Percentiles rank a stretch among this genome's conserved stretches.
Evolutionary conservation across 2,329 filamentous ascomycete genomes (phyloP).

Genomic region (Corniculantispora saksenae): DNA sequence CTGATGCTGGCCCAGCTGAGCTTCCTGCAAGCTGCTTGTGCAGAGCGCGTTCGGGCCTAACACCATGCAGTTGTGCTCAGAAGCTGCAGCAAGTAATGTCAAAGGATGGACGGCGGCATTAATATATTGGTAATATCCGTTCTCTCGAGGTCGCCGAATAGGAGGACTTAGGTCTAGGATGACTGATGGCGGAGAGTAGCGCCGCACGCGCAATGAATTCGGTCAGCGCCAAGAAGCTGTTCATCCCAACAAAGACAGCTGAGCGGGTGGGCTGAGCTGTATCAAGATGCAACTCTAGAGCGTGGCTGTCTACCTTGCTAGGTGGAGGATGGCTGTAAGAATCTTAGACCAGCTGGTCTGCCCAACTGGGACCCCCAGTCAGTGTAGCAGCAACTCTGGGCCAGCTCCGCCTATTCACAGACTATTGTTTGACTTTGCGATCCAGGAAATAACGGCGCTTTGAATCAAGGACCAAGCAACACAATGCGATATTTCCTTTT

Average conservation of each 20-base stretch:
- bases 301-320: not conserved
- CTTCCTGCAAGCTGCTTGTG: not conserved
- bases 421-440: not conserved
- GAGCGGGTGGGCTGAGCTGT: not conserved
- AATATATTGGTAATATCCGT: not conserved
- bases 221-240: not conserved
- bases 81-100: not conserved
- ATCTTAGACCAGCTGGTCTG: not conserved
- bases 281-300: conserved; percentile 5
- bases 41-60: not conserved
- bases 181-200: not conserved
- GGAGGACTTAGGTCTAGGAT: not conserved
- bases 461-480: not conserved
- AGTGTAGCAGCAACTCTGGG: not conserved
- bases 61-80: not conserved
- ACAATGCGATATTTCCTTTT: not conserved
- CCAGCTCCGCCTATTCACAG: not conserved
- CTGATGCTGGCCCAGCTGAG: not conserved
- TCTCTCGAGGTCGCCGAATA: not conserved
- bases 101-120: not conserved
- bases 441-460: not conserved
- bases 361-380: not conserved
- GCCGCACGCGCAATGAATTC: not conserved
- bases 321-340: not conserved
- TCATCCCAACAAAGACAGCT: not conserved